Evolutionary conservation across 306 rosid species (phyloP), one percentile per base, ranked within the genome.

Genomic region (Gastrolobium bilobum): DNA sequence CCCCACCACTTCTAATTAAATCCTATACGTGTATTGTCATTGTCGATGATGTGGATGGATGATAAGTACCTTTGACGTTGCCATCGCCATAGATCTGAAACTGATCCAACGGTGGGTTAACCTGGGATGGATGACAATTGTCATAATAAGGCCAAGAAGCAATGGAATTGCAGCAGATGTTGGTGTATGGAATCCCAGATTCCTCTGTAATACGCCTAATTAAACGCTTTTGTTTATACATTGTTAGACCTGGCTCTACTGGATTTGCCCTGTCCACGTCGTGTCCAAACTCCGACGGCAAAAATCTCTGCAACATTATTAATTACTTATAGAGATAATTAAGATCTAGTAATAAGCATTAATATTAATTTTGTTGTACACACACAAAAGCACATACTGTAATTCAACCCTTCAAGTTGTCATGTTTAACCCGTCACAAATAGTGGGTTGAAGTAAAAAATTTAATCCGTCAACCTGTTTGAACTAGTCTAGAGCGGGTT

Each of bases 201-300:
- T 83, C 59, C 76, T 88, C 88, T 4, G 71, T 15, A 20, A 10
- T 0, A 1, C 92, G 86, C 75, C 97, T 86, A 1, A 91, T 79
- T 29, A 38, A 7, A 4, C 93, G 86, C 77, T 91, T 91, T 31
- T 79, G 84, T 0, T 46, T 2, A 63, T 91, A 91, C 97, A 91
- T 87, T 0, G 8, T 30, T 0, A 84, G 77, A 1, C 97, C 97
- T 2, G 97, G 97, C 40, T 88, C 92, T 10, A 91, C 97, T 2
- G 97, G 97, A 37, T 84, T 81, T 2, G 94, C 89, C 42, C 92
- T 84, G 26, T 91, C 94, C 46, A 88, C 90, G 3, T 91, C 97
- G 7, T 91, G 94, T 33, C 97, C 97, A 56, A 91, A 91, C 66
- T 91, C 97, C 0, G 97, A 89, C 2, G 97, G 97, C 73, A 89